Evolutionary conservation across 345 rosid species (phyloP), one percentile per base, ranked within the genome.

Genomic region (Mallotus nudiflorus): DNA sequence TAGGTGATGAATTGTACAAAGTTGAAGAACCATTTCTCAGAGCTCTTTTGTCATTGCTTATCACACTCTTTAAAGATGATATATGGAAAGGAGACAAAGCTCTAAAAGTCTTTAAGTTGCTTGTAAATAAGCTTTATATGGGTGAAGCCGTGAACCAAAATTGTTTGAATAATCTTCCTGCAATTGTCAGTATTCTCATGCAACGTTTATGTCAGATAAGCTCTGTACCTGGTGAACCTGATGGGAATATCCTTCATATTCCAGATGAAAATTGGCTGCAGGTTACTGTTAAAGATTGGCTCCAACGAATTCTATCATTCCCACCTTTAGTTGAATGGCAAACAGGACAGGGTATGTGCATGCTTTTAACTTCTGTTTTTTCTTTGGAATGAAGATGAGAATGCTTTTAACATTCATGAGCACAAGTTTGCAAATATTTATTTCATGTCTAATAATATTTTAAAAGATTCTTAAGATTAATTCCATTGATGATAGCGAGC

Each of bases 111-210:
- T 94, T 88, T 75, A 82, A 84, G 65, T 62, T 87, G 73, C 75
- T 91, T 66, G 77, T 82, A 40, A 77, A 82, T 70, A 94, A 91
- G 76, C 92, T 94, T 71, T 86, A 73, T 75, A 81, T 92, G 33
- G 92, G 97, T 60, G 96, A 90, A 83, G 82, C 75, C 53, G 65
- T 88, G 19, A 90, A 84, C 81, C 69, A 65, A 42, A 85, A 81
- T 69, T 92, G 96, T 80, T 80, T 94, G 81, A 84, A 75, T 76
- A 87, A 87, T 73, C 84, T 85, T 84, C 98, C 98, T 72, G 72
- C 67, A 49, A 80, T 88, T 68, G 70, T 85, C 58, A 74, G 76
- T 76, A 68, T 84, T 72, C 81, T 94, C 68, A 63, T 88, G 45
- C 86, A 59, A 66, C 79, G 84, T 44, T 48, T 88, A 71, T 87